These are phyloP conservation scores for Sorghum bicolor DNA, from an alignment of 176 grass and related monocot genomes.

Conservation along the genomic window DNA sequence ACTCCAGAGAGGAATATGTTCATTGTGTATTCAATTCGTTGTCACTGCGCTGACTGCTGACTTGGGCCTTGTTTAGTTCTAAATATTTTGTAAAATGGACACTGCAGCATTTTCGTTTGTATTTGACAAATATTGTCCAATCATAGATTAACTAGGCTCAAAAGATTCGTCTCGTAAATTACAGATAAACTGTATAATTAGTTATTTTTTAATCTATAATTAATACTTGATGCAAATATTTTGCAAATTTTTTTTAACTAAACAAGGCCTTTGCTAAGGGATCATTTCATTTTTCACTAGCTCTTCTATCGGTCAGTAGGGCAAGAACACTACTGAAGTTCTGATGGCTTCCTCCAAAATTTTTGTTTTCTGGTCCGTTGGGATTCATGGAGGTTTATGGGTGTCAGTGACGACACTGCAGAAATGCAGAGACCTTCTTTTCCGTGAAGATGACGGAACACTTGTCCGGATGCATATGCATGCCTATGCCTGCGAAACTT, in stretches of 20 bases:
- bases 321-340: not conserved
- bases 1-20: constrained; percentile 1
- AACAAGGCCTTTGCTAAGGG: too few relatives aligned
- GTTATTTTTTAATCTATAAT: too few relatives aligned
- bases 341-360: not conserved
- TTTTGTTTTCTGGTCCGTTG: not conserved
- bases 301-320: not conserved
- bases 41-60: not conserved
- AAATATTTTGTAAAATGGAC: too few relatives aligned
- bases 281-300: too few relatives aligned
- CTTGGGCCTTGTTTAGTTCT: too few relatives aligned
- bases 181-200: too few relatives aligned
- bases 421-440: not conserved
- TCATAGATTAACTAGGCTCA: too few relatives aligned
- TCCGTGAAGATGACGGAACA: not conserved
- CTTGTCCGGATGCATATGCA: not conserved
- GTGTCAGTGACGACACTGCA: constrained; percentile 3
- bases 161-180: too few relatives aligned
- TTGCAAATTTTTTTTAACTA: too few relatives aligned
- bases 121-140: too few relatives aligned
- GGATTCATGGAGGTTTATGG: not conserved
- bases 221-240: too few relatives aligned
- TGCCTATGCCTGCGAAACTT: not conserved
- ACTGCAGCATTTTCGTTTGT: too few relatives aligned
- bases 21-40: not conserved